These are phyloP conservation scores for Anthracocystis walkeri DNA, from an alignment of 1,284 basidiomycete genomes.

Conservation along the genomic window DNA sequence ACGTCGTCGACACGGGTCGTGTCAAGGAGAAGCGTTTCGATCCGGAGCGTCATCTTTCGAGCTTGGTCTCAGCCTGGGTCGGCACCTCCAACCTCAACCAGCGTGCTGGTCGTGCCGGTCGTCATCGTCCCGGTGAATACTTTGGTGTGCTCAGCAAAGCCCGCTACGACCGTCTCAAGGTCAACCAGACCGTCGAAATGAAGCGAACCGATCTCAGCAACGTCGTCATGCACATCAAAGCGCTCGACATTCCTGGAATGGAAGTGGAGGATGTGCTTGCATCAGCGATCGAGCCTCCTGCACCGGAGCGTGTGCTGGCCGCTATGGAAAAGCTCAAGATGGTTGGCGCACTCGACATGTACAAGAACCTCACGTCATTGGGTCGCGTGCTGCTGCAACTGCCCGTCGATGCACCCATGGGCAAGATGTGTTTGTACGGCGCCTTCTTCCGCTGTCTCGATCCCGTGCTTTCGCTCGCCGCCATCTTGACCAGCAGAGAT, in stretches of 20 bases:
- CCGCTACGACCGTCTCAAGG: slow-evolving; percentile 77
- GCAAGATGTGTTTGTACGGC: slow-evolving; percentile 88
- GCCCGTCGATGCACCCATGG: slow-evolving; percentile 89
- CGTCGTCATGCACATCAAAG: slow-evolving; percentile 85
- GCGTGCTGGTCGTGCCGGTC: slow-evolving; percentile 90
- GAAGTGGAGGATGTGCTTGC: slow-evolving; percentile 87
- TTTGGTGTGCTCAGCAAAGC: slow-evolving; percentile 82
- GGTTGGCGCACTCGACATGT: slow-evolving; percentile 86
- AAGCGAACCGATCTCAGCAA: slow-evolving; percentile 75
- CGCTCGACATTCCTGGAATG: slow-evolving; percentile 90
- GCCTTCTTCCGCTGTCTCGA: slow-evolving; percentile 94
- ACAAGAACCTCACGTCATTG: slow-evolving; percentile 84
- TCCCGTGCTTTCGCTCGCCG: slow-evolving; percentile 87
- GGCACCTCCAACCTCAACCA: slow-evolving; percentile 94
- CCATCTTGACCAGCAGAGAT: slow-evolving; percentile 88
- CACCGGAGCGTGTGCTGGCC: slow-evolving; percentile 79
- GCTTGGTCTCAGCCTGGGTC: slow-evolving; percentile 88
- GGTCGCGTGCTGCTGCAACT: slow-evolving; percentile 89
- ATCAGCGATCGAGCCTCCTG: slow-evolving; percentile 90
- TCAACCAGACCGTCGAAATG: slow-evolving; percentile 95
- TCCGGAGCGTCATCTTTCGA: slow-evolving; percentile 86
- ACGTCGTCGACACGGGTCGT: slow-evolving; percentile 89
- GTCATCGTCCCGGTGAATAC: slow-evolving; percentile 91
- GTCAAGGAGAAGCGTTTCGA: slow-evolving; percentile 95
- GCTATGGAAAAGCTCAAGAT: slow-evolving; percentile 85